Evolutionary conservation across 1,284 basidiomycete species (phyloP), one percentile per base, ranked within the genome.

Genomic region (Marasmius tenuissimus): DNA sequence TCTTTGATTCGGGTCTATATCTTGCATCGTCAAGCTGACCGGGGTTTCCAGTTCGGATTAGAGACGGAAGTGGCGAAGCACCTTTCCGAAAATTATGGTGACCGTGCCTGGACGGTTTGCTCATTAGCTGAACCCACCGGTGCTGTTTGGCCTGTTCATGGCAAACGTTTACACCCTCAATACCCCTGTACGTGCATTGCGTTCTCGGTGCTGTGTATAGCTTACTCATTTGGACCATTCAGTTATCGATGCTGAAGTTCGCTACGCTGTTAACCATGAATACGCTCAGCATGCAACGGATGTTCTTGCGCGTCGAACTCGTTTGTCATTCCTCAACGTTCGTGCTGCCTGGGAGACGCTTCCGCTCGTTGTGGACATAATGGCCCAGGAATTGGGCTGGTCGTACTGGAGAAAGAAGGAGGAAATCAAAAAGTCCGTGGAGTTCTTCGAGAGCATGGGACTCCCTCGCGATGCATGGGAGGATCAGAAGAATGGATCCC

Each of bases 51-150:
- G 88, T 95, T 91, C 74, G 94, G 96, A 61, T 77, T 97, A 35
- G 92, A 96, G 68, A 92, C 93, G 2, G 95, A 97, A 35, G 93
- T 98, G 16, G 97, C 97, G 11, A 91, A 91, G 72, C 95, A 98
- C 72, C 83, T 99, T 3, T 88, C 96, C n/a, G 88, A 93, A 62
- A 93, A 89, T 68, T 98, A 98, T 72, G 97, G 97, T 56, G 96
- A 98, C 76, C 90, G 96, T 59, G 96, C 97, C 0, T 98, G 96
- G 96, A 92, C 92, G 4, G 94, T 98, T 0, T 94, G 92, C 69
- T 85, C 88, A 1, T 85, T 96, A 65, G 89, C 93, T 6, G 81
- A 89, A 63, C 86, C 89, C 0, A 96, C 94, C 0, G 92, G 91
- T 33, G 78, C 84, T 63, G 80, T 81, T 35, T 97, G 93, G 94